Conservation (phyloP, 768 basidiomycete genomes). For the Lepiota brunneoincarnata region DNA sequence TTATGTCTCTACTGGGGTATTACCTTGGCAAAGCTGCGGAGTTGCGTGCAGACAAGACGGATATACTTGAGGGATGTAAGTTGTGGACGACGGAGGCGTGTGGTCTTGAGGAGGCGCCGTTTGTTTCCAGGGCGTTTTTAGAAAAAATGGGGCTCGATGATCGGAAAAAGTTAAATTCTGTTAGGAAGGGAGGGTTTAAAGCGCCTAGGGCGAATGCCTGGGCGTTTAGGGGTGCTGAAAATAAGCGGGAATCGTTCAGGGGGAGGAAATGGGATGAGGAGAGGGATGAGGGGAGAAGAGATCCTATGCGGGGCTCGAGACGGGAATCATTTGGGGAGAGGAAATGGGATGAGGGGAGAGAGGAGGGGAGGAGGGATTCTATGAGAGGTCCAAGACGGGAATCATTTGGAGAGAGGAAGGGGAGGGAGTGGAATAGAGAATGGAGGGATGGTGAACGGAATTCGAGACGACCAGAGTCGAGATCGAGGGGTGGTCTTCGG, state of each 20-base stretch:
- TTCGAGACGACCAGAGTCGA: too few species aligned
- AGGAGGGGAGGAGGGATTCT: background rate
- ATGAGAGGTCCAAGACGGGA: background rate
- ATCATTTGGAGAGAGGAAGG: background rate
- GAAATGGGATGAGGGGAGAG: background rate
- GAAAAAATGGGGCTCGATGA: conserved; percentile 15
- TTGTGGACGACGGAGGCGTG: conserved; percentile 20
- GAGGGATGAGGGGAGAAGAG: background rate
- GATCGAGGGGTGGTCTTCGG: background rate
- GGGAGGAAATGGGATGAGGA: background rate
- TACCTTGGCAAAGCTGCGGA: conserved; percentile 18
- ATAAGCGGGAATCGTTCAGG: background rate
- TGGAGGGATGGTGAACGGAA: background rate
- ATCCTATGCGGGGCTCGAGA: conserved; percentile 1
- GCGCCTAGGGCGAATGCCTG: conserved; percentile 13
- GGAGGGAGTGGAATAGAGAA: background rate
- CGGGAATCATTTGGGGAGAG: background rate
- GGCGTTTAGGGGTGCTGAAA: background rate
- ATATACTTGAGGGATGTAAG: conserved; percentile 17
- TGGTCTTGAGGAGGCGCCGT: conserved; percentile 13
- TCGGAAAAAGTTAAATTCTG: background rate
- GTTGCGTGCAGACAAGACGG: conserved; percentile 11
- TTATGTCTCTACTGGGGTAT: conserved; percentile 23
- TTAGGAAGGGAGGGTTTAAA: conserved; percentile 9
- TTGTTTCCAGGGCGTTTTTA: conserved; percentile 14